Percentiles rank a stretch among this genome's conserved stretches.
phyloP scores from a whole-genome alignment of 176 grass and related monocot genomes.

The Avena insularis region DNA sequence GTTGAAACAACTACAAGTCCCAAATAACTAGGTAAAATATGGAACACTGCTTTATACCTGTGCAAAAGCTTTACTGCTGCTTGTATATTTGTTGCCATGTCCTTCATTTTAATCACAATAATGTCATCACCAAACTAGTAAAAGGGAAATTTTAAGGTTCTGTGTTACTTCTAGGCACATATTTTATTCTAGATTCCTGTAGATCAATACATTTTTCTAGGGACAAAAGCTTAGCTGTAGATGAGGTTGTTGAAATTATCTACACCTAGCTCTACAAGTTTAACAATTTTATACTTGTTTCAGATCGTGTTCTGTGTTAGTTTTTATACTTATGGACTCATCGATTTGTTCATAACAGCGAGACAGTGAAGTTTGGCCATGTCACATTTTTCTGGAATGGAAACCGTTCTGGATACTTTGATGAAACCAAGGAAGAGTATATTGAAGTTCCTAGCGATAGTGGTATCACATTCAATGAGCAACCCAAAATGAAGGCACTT shows the following conservation, averaged over 20 bases:
- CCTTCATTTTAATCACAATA: neutral
- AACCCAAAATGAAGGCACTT: conserved; percentile 94
- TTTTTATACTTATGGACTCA: neutral
- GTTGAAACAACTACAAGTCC: neutral
- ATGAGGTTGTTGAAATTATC: neutral
- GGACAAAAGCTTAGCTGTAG: neutral
- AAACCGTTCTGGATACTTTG: conserved; percentile 98
- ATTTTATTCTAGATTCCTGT: neutral
- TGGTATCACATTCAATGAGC: conserved; percentile 97
- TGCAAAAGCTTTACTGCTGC: neutral
- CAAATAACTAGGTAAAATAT: neutral
- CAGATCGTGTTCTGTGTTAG: neutral
- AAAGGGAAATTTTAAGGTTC: neutral
- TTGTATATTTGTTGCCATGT: neutral
- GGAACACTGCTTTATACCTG: neutral
- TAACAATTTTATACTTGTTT: neutral
- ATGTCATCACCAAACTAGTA: neutral
- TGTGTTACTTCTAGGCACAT: neutral
- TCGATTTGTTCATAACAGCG: conserved; percentile 57
- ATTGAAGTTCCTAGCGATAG: conserved; percentile 91
- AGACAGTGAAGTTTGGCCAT: conserved; percentile 97
- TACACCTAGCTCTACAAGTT: neutral
- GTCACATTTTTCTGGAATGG: conserved; percentile 99
- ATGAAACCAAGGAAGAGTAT: conserved; percentile 84
- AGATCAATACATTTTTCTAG: neutral